Evolutionary conservation across 345 rosid species (phyloP).

Genomic region (Camelina laxa): DNA sequence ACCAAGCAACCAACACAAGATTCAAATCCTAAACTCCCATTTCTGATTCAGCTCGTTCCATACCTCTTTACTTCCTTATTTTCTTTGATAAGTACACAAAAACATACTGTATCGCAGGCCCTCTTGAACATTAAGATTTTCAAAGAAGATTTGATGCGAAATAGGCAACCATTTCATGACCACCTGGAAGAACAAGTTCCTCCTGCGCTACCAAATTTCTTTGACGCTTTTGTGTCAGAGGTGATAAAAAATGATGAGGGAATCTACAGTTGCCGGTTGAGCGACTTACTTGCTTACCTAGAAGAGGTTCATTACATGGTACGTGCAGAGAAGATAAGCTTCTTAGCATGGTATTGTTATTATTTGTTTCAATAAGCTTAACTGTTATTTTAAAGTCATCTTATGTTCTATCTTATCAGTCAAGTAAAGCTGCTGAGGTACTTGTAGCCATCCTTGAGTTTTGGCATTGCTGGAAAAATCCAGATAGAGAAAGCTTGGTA

Average conservation of each 20-base stretch:
- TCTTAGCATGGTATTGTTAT: not conserved
- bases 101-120: constrained; percentile 30
- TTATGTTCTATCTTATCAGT: not conserved
- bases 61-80: not conserved
- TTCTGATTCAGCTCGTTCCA: too few species aligned
- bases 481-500: not conserved
- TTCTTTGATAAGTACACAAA: constrained; percentile 2
- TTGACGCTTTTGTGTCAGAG: not conserved
- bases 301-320: constrained; percentile 16
- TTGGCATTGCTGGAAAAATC: constrained; percentile 2
- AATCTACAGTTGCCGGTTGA: not conserved
- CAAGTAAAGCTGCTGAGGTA: too few species aligned
- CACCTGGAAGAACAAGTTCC: not conserved
- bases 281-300: constrained; percentile 8
- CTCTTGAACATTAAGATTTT: not conserved
- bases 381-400: not conserved
- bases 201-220: not conserved
- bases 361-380: not conserved
- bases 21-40: not conserved
- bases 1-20: not conserved
- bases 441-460: not conserved
- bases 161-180: too few species aligned
- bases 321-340: not conserved
- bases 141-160: too few species aligned
- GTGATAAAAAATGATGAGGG: constrained; percentile 3